Evolutionary conservation across 352 stramenopile species (phyloP).

Genomic region (Phytopythium oedochilum): DNA sequence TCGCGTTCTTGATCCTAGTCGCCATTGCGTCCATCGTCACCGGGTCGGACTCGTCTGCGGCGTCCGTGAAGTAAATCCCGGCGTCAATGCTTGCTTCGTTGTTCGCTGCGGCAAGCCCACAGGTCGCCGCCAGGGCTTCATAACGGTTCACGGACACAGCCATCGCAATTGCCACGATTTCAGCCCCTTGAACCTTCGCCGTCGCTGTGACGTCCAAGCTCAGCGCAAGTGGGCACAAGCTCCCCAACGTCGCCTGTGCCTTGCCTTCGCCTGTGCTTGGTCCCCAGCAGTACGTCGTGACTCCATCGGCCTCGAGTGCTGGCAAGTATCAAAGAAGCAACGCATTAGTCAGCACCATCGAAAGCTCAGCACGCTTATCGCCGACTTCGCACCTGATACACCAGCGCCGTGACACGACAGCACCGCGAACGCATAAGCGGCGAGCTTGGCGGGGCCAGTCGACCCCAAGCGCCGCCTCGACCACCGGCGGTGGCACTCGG

Average conservation of each 20-base stretch:
- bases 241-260: not conserved
- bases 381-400: not conserved
- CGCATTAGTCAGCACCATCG: not conserved
- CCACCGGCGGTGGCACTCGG: not conserved
- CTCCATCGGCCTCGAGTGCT: not conserved
- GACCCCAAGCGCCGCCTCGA: not conserved
- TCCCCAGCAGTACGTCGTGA: not conserved
- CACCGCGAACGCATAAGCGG: not conserved
- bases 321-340: not conserved
- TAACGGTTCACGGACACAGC: not conserved
- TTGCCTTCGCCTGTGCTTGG: not conserved
- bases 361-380: too few species aligned
- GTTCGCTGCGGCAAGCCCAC: not conserved
- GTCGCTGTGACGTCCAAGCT: not conserved
- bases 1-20: not conserved
- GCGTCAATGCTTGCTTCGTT: not conserved
- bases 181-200: not conserved
- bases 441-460: not conserved
- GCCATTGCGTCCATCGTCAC: too few species aligned
- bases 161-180: not conserved
- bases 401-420: not conserved
- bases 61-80: not conserved
- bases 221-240: not conserved
- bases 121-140: not conserved
- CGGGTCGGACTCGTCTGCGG: not conserved